These are phyloP conservation scores for Candida sojae DNA, from an alignment of 1,139 yeast species.

Conservation along the genomic window DNA sequence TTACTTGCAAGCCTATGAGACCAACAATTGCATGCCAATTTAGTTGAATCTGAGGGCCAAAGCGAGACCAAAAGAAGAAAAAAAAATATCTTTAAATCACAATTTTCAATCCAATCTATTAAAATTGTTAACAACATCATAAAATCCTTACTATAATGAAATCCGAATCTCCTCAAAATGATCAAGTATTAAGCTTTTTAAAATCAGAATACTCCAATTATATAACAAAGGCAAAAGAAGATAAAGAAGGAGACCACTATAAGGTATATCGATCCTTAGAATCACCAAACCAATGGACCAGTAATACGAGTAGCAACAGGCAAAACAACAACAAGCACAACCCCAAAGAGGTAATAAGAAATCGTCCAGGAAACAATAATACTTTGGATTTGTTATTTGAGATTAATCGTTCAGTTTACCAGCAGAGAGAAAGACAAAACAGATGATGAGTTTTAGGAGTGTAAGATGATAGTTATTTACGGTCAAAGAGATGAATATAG, in stretches of 20 bases:
- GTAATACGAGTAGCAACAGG: constrained; percentile 11
- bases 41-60: no score
- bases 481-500: no score
- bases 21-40: no score
- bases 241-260: constrained; percentile 18
- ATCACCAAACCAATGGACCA: constrained; percentile 26
- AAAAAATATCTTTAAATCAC: no score
- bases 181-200: constrained; percentile 19
- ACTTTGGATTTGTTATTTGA: constrained; percentile 21
- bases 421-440: constrained; percentile 12
- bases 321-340: constrained; percentile 3
- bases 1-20: no score
- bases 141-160: background rate
- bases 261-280: constrained; percentile 24
- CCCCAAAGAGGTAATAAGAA: constrained; percentile 19
- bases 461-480: no score
- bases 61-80: background rate
- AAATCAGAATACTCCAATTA: constrained; percentile 17
- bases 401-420: constrained; percentile 21
- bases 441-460: background rate
- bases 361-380: constrained; percentile 6
- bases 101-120: no score
- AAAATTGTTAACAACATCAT: no score
- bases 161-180: background rate
- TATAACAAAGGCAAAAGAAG: constrained; percentile 19